phyloP scores from a whole-genome alignment of 2,329 filamentous ascomycete genomes.

The Xylariaceae sp. region DNA sequence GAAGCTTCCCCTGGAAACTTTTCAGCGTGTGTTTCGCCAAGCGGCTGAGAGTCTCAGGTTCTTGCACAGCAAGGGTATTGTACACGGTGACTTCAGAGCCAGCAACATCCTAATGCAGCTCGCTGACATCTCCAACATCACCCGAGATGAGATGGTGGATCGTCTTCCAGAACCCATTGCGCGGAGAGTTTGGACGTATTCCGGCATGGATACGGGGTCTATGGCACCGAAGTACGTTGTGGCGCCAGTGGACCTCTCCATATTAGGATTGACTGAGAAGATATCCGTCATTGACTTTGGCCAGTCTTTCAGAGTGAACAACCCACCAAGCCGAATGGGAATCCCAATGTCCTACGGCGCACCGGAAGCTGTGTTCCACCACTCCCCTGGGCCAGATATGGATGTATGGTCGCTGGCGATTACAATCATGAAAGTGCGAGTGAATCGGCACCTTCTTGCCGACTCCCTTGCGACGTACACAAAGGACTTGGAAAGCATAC shows the following conservation, averaged over 20 bases:
- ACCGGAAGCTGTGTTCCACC: background rate
- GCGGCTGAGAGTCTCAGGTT: background rate
- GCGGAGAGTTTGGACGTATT: background rate
- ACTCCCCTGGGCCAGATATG: background rate
- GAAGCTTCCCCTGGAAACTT: background rate
- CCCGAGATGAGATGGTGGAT: background rate
- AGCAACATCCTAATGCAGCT: background rate
- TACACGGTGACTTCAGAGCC: background rate
- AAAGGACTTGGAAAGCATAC: background rate
- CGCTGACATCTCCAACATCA: background rate
- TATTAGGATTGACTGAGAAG: background rate
- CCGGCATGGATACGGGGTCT: background rate
- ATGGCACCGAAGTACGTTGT: background rate
- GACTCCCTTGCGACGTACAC: background rate
- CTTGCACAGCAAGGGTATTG: background rate
- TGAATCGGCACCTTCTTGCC: background rate
- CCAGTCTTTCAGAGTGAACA: background rate
- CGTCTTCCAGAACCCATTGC: background rate
- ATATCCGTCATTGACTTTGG: background rate
- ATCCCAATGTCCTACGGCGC: background rate
- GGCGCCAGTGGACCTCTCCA: background rate
- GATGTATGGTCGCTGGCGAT: background rate
- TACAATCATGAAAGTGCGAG: background rate
- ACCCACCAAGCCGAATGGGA: background rate
- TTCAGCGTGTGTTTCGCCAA: background rate